Base-by-base conservation (phyloP, 2,329 filamentous ascomycete genomes). In the Cercospora zeina region DNA sequence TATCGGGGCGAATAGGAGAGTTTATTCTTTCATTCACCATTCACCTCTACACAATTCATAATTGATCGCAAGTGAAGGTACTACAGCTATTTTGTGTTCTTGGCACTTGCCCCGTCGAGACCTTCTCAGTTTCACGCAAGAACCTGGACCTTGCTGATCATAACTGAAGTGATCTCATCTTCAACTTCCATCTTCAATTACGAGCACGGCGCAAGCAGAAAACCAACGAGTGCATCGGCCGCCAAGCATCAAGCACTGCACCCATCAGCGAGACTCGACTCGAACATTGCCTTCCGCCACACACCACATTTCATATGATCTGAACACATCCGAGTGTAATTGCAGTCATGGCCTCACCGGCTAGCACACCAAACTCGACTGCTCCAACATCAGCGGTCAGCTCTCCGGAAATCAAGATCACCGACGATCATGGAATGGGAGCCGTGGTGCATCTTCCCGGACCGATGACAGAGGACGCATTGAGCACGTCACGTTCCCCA, bases 401-500 rank as follows among this genome's bases (percentile, higher is more conserved):
- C 49, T 60, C 58, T 2, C 50, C 58, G n/a, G 58, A 60, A 30
- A 60, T 55, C 50, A 42, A 47, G 37, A 34, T 60, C 27, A 60
- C 51, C 21, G 51, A 60, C 10, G 58, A 60, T 55, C 37, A 60
- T 47, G 58, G 51, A 1, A 45, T 19, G 34, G 58, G 50, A 13
- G 34, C 50, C 19, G 33, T 36, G 14, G 14, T 60, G 21, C 50
- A 55, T 45, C 58, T 60, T 9, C 58, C 58, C 4, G 58, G 34
- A 14, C 36, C 58, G 21, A 55, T 60, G 50, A 37, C 39, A 13
- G 37, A 55, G n/a, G 31, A 58, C 14, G 36, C 47, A 8, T 16
- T 50, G 31, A 45, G 33, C 31, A 45, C 42, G 9, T 42, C 47
- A 14, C 47, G 56, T 14, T 36, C 56, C 50, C 56, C 33, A 16